Conservation (phyloP, 2,329 filamentous ascomycete species). For the Cladosporium sp. region DNA sequence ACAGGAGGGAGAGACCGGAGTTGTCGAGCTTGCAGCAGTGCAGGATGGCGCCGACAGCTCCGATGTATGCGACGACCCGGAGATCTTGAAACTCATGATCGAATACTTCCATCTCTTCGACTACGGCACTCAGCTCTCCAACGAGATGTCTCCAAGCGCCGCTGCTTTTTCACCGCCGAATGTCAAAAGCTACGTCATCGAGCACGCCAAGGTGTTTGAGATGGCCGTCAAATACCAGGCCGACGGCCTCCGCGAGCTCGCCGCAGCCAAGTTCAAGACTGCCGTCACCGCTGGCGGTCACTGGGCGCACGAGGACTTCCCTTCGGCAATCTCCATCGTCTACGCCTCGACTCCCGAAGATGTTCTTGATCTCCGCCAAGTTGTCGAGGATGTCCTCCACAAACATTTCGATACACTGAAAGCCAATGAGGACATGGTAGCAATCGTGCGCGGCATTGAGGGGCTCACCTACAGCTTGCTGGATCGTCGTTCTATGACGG, state of each 20-base stretch:
- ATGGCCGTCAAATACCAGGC: slow-evolving; percentile 49
- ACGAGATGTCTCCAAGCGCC: neutral
- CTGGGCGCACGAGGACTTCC: slow-evolving; percentile 39
- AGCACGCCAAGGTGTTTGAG: slow-evolving; percentile 48
- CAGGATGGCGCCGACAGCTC: slow-evolving; percentile 10
- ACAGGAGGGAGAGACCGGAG: neutral
- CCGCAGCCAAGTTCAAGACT: slow-evolving; percentile 42
- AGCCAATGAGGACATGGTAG: neutral
- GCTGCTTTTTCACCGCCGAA: neutral
- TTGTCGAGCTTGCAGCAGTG: slow-evolving; percentile 22
- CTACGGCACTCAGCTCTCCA: slow-evolving; percentile 22
- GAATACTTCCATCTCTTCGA: slow-evolving; percentile 35
- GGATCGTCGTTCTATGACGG: neutral
- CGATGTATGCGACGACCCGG: slow-evolving; percentile 30
- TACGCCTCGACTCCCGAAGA: slow-evolving; percentile 47
- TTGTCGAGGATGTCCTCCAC: neutral
- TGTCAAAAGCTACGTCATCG: neutral
- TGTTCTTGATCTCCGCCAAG: slow-evolving; percentile 44
- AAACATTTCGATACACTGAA: neutral
- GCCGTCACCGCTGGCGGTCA: slow-evolving; percentile 37
- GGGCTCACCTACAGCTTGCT: neutral
- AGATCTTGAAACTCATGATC: slow-evolving; percentile 32
- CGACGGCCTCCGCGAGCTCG: slow-evolving; percentile 42
- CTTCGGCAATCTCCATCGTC: slow-evolving; percentile 44
- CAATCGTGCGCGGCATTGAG: neutral